Conservation (phyloP, 2,329 filamentous ascomycete genomes). For the Blastomyces silverae region DNA sequence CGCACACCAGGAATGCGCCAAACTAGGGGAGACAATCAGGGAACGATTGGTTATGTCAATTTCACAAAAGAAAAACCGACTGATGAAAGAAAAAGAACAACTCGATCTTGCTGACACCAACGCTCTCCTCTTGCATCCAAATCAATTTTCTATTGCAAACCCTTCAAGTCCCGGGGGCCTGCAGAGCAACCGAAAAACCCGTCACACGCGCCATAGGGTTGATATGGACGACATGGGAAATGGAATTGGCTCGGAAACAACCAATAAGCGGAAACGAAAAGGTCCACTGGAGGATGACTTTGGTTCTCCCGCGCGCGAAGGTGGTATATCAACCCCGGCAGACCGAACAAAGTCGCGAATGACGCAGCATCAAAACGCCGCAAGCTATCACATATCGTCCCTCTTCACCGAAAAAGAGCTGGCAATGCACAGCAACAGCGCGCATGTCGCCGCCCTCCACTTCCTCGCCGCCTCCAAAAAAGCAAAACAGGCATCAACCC, state of each 20-base stretch:
- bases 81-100: conserved; percentile 60
- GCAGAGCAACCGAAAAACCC: conserved; percentile 56
- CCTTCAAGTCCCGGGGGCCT: conserved; percentile 57
- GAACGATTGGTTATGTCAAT: conserved; percentile 55
- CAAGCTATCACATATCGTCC: conserved; percentile 56
- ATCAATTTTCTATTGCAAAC: conserved; percentile 59
- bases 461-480: conserved; percentile 53
- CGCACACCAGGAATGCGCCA: conserved; percentile 56
- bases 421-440: conserved; percentile 54
- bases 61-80: conserved; percentile 49
- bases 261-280: conserved; percentile 55
- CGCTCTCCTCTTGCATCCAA: conserved; percentile 57
- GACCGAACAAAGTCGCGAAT: conserved; percentile 50
- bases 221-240: conserved; percentile 49
- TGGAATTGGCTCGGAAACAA: conserved; percentile 42
- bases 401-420: conserved; percentile 63
- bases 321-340: conserved; percentile 42
- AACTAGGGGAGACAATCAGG: conserved; percentile 53
- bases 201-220: conserved; percentile 53
- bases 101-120: conserved; percentile 61
- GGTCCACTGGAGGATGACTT: conserved; percentile 50
- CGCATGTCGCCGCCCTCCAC: conserved; percentile 52
- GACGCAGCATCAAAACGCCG: conserved; percentile 52
- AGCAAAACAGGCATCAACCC: conserved; percentile 35
- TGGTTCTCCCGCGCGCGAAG: conserved; percentile 51